Evolutionary conservation across 495 filamentous ascomycete species (phyloP).

Genomic region (Xylaria scruposa): DNA sequence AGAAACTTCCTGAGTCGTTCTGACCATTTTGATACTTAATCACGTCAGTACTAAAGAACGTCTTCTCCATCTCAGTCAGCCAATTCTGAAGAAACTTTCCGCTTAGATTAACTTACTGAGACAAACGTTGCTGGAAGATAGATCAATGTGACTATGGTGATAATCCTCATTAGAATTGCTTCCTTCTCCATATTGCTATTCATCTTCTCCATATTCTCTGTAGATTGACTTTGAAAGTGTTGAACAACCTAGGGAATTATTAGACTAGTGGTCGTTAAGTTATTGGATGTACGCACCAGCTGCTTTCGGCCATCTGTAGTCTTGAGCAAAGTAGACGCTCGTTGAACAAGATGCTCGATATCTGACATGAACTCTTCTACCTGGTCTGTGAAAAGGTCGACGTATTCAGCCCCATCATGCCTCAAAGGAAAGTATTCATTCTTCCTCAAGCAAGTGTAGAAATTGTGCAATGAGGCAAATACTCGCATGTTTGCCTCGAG

Average conservation of each 20-base stretch:
- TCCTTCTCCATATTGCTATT: slow-evolving; percentile 48
- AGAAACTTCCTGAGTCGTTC: slow-evolving; percentile 42
- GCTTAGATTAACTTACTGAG: slow-evolving; percentile 39
- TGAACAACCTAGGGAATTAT: slow-evolving; percentile 39
- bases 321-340: slow-evolving; percentile 44
- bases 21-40: slow-evolving; percentile 47
- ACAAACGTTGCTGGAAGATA: slow-evolving; percentile 54
- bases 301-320: slow-evolving; percentile 46
- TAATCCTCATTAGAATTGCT: slow-evolving; percentile 47
- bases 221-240: slow-evolving; percentile 44
- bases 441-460: slow-evolving; percentile 37
- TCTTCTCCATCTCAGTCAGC: slow-evolving; percentile 32
- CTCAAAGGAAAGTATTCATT: slow-evolving; percentile 38
- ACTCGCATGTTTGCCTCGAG: slow-evolving; percentile 45
- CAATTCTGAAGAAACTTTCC: slow-evolving; percentile 19
- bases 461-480: slow-evolving; percentile 37
- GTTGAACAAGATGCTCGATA: slow-evolving; percentile 44
- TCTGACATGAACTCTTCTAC: slow-evolving; percentile 46
- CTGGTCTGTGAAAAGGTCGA: slow-evolving; percentile 38
- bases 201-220: slow-evolving; percentile 43
- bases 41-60: slow-evolving; percentile 55
- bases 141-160: slow-evolving; percentile 49
- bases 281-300: slow-evolving; percentile 38
- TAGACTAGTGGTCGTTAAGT: background rate
- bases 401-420: background rate